These are phyloP conservation scores for Leccinum aurantiacum DNA, from an alignment of 768 basidiomycete genomes.

Conservation along the genomic window DNA sequence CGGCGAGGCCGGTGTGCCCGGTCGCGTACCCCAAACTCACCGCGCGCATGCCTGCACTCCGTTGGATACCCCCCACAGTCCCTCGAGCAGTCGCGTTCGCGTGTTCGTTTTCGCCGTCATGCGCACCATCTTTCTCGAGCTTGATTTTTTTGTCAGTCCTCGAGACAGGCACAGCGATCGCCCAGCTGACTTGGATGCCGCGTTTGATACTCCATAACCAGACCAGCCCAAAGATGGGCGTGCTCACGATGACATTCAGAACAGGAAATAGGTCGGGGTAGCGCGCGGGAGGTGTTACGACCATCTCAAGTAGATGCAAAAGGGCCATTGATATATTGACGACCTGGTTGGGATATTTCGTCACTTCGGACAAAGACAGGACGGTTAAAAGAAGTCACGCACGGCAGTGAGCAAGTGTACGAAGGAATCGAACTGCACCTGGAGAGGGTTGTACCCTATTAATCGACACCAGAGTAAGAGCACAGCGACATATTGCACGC, in stretches of 20 bases:
- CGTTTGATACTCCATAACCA: constrained; percentile 92
- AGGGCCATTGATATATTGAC: constrained; percentile 54
- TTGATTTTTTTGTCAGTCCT: constrained; percentile 1
- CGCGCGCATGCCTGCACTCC: constrained; percentile 26
- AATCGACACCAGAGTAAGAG: constrained; percentile 79
- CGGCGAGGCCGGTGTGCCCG: constrained; percentile 2
- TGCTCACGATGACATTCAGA: constrained; percentile 78
- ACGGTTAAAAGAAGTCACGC: constrained; percentile 6
- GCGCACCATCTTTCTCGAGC: background rate
- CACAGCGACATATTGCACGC: constrained; percentile 67
- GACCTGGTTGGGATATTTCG: constrained; percentile 32
- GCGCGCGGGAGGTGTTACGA: constrained; percentile 63
- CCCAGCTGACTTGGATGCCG: constrained; percentile 80
- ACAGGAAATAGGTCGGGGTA: constrained; percentile 87
- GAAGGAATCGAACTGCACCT: constrained; percentile 42
- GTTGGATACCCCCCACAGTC: constrained; percentile 1
- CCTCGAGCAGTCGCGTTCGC: background rate
- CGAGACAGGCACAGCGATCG: constrained; percentile 51
- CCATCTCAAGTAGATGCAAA: constrained; percentile 65
- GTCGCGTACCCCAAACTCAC: constrained; percentile 29
- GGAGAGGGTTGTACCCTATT: constrained; percentile 74
- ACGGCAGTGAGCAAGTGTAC: constrained; percentile 57
- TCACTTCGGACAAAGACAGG: background rate
- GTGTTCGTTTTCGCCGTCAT: constrained; percentile 12
- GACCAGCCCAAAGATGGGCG: constrained; percentile 74